Base-by-base conservation (phyloP, 164 flowering plant species). In the Magnolia kwangsiensis region DNA sequence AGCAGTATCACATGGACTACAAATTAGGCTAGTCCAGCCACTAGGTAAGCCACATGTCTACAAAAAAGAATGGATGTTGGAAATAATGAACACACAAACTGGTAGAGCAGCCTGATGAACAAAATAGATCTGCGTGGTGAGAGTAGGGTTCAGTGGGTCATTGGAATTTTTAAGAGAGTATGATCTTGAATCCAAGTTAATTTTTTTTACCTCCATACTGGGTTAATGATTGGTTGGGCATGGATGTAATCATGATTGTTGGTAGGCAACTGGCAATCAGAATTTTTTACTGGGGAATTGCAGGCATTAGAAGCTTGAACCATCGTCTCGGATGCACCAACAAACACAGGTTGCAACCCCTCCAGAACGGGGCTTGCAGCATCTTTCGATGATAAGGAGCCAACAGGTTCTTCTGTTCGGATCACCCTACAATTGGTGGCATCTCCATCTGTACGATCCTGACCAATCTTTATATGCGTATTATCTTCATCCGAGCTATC, bases 201-300 rank as follows among this genome's bases (percentile, higher is more conserved):
- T 49, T 14, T 64, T 50, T 50, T 77, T 63, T 72, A 88, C 94
- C 88, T 85, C 92, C 92, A 89, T 23, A 81, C 31, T 4, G 92
- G 88, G 58, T 86, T 79, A 63, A 76, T 20, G 16, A 89, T 77
- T 37, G 94, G 92, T 19, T 76, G 82, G 51, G 86, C 81, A 78
- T 65, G 69, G 65, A 55, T 75, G 78, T 65, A 74, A 74, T 4
- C 9, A 58, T 19, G 4, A 21, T 69, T 76, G 29, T 21, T 4
- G 4, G 51, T 63, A 31, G 65, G 72, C 50, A 27, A 63, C 27
- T 70, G 23, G 49, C 11, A 16, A 10, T 55, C 13, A 55, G 27
- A 64, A 71, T 16, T 31, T 16, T n/a, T 14, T 4, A 31, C 14
- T 49, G 65, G 66, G 24, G 18, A 64, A 69, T 21, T 31, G 24